Evolutionary conservation across 495 filamentous ascomycete genomes (phyloP).

Genomic region (Podospora anserina): DNA sequence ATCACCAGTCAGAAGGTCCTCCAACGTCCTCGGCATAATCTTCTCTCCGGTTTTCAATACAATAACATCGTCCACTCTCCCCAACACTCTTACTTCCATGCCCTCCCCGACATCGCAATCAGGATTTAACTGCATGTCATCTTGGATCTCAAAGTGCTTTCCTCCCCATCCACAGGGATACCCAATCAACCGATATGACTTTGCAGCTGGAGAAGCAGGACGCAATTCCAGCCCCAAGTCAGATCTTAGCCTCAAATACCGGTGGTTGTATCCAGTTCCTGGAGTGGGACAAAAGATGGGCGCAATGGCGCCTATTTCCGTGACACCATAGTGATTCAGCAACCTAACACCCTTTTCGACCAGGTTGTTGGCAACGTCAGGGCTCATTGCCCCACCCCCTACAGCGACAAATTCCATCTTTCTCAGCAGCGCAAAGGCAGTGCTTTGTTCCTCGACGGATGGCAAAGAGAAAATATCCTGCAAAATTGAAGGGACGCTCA

Average conservation of each 20-base stretch:
- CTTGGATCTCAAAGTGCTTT: not conserved
- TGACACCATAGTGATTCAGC: not conserved
- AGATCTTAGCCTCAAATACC: not conserved
- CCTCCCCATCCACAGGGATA: not conserved
- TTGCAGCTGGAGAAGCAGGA: not conserved
- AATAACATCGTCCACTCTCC: not conserved
- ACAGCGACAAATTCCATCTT: not conserved
- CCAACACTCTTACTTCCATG: not conserved
- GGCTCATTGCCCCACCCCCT: not conserved
- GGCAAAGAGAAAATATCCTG: not conserved
- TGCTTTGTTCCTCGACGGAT: not conserved
- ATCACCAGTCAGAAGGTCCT: not conserved
- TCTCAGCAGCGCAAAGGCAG: not conserved
- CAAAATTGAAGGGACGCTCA: not conserved
- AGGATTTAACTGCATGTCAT: not conserved
- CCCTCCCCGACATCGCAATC: not conserved
- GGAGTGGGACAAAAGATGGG: not conserved
- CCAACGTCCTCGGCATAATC: not conserved
- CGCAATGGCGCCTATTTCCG: not conserved
- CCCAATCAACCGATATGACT: not conserved
- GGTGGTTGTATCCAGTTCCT: not conserved
- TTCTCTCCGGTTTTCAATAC: not conserved
- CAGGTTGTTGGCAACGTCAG: not conserved
- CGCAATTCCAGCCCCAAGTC: not conserved
- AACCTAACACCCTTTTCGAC: not conserved